Conservation (phyloP, 2,329 filamentous ascomycete species). For the Venturia effusa region DNA sequence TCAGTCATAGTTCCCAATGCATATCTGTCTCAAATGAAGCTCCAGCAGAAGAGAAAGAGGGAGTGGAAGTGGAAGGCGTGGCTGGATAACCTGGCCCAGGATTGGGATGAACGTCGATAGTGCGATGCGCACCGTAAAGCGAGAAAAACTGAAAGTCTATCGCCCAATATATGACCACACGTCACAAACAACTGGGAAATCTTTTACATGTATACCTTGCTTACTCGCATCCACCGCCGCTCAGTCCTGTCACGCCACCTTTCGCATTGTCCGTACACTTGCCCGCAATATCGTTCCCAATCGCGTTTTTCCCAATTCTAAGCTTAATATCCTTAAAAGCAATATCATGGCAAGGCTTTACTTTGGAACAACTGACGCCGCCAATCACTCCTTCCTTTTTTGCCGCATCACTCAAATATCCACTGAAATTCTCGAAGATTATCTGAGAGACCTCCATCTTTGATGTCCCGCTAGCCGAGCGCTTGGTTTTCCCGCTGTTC, state of each 20-base stretch:
- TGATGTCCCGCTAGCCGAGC: conserved; percentile 36
- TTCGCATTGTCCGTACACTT: conserved; percentile 27
- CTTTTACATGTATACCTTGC: background rate
- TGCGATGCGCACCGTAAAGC: too few relatives aligned
- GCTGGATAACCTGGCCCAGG: too few relatives aligned
- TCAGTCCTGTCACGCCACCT: conserved; percentile 29
- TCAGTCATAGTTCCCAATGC: too few relatives aligned
- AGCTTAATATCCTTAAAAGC: conserved; percentile 32
- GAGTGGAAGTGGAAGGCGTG: too few relatives aligned
- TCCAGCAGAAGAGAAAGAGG: too few relatives aligned
- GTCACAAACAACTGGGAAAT: too few relatives aligned
- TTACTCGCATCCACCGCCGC: conserved; percentile 14
- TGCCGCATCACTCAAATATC: conserved; percentile 27
- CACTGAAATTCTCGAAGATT: conserved; percentile 41
- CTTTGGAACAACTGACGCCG: conserved; percentile 36
- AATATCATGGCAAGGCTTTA: conserved; percentile 42
- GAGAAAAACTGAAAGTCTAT: too few relatives aligned
- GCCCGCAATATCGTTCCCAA: conserved; percentile 22
- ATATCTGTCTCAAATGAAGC: too few relatives aligned
- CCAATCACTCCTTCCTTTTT: conserved; percentile 23
- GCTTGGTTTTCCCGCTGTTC: conserved; percentile 38
- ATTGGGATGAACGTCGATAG: too few relatives aligned
- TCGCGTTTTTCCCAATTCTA: conserved; percentile 20
- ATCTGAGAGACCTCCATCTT: conserved; percentile 41
- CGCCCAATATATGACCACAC: too few relatives aligned